Percentiles rank a stretch among this genome's conserved stretches.
Evolutionary conservation across 2,329 filamentous ascomycete species (phyloP).

Genomic region (Aquanectria penicillioides): DNA sequence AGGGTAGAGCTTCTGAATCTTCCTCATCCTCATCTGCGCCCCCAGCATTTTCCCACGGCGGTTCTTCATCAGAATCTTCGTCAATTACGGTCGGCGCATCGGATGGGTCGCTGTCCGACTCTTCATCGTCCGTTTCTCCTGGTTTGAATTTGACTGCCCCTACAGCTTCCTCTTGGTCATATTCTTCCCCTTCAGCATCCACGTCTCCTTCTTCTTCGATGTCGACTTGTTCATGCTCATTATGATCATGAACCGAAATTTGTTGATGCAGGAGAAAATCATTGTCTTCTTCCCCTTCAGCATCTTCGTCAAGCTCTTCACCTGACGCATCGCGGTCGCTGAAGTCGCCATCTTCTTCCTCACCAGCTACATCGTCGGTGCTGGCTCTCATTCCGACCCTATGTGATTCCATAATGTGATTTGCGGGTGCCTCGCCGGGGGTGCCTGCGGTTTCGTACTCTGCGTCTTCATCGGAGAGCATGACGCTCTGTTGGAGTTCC

Average conservation of each 20-base stretch:
- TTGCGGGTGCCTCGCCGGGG: conserved; percentile 41
- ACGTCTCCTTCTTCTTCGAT: conserved; percentile 47
- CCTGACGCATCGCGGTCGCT: conserved; percentile 53
- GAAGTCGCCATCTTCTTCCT: conserved; percentile 48
- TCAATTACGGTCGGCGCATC: conserved; percentile 61
- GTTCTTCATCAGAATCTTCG: conserved; percentile 59
- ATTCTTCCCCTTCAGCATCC: conserved; percentile 43
- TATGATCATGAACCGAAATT: conserved; percentile 21
- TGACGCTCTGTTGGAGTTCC: conserved; percentile 65
- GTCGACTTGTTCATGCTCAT: conserved; percentile 43
- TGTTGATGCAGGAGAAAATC: conserved; percentile 42
- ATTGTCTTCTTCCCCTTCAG: conserved; percentile 55
- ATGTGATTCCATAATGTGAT: conserved; percentile 31
- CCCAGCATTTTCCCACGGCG: conserved; percentile 65
- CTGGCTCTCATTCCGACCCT: not conserved
- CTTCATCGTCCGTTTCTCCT: conserved; percentile 62
- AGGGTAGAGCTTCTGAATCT: conserved; percentile 61
- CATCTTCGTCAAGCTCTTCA: conserved; percentile 55
- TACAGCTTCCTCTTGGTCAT: conserved; percentile 64
- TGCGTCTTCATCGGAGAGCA: conserved; percentile 61
- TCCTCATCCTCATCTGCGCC: conserved; percentile 69
- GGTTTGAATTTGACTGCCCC: conserved; percentile 67
- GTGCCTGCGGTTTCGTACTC: conserved; percentile 52
- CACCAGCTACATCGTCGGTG: conserved; percentile 20
- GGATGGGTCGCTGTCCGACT: conserved; percentile 53